A percentile compares a stretch with the other conserved stretches of the same genome.
Evolutionary conservation across 1,139 yeast species (phyloP).

Genomic region (Debaryomycetaceae sp.): DNA sequence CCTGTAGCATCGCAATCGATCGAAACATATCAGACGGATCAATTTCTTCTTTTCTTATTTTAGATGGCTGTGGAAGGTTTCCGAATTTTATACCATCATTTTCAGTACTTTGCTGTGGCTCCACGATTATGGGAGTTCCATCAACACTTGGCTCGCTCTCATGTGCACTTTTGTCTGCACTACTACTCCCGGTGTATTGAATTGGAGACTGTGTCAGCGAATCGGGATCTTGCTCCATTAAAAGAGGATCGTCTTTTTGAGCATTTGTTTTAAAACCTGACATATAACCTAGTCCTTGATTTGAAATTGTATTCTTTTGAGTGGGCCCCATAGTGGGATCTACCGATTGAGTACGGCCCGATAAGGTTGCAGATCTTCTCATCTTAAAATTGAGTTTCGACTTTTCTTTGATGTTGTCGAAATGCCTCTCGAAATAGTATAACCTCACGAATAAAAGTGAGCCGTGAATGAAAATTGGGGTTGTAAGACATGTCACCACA

Average conservation of each 20-base stretch:
- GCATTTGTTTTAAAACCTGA: slow-evolving; percentile 1
- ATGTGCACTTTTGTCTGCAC: slow-evolving; percentile 23
- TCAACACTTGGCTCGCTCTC: slow-evolving; percentile 40
- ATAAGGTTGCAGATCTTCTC: slow-evolving; percentile 76
- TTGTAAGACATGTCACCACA: slow-evolving; percentile 59
- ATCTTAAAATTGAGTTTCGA: slow-evolving; percentile 74
- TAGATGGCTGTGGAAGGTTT: slow-evolving; percentile 35
- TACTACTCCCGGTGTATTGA: not conserved
- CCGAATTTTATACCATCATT: slow-evolving; percentile 36
- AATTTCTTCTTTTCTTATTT: slow-evolving; percentile 44
- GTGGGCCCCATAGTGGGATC: slow-evolving; percentile 20
- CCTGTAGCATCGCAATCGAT: slow-evolving; percentile 76
- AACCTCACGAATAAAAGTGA: slow-evolving; percentile 74
- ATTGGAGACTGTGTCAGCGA: not conserved
- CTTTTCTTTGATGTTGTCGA: slow-evolving; percentile 72
- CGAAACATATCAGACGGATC: slow-evolving; percentile 82
- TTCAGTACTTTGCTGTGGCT: not conserved
- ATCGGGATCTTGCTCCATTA: not conserved
- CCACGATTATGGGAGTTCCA: slow-evolving; percentile 11
- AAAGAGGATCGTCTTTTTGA: not conserved
- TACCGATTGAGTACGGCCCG: slow-evolving; percentile 46
- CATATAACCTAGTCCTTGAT: slow-evolving; percentile 30
- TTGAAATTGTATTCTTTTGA: slow-evolving; percentile 33
- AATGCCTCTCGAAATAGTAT: slow-evolving; percentile 85
- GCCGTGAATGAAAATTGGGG: slow-evolving; percentile 89